Percentiles rank a stretch among this genome's conserved stretches.
Evolutionary conservation across 257 asterid species (phyloP).

Genomic region (Penstemon barbatus): DNA sequence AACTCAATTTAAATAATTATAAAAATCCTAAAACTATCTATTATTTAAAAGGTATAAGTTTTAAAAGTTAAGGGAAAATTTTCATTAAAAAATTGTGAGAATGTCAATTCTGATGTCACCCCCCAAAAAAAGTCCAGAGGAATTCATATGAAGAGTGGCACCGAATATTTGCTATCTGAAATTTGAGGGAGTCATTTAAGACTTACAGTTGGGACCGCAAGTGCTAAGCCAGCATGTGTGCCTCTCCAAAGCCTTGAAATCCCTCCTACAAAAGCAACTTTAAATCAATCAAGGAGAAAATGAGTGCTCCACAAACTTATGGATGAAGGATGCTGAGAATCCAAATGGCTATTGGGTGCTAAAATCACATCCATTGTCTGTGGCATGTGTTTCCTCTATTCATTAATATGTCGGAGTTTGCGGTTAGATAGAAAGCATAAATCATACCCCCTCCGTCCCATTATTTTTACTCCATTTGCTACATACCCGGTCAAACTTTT

Average conservation of each 20-base stretch:
- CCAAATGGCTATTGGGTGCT: background rate
- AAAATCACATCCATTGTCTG: slow-evolving; percentile 8
- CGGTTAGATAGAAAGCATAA: slow-evolving; percentile 11
- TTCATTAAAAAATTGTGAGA: too few species aligned
- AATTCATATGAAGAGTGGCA: background rate
- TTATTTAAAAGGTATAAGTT: too few species aligned
- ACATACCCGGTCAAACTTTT: too few species aligned
- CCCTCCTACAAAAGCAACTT: slow-evolving; percentile 63
- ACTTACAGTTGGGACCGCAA: slow-evolving; percentile 92
- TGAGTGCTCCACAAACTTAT: background rate
- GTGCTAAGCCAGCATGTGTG: slow-evolving; percentile 88
- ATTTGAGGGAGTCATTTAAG: slow-evolving; percentile 17
- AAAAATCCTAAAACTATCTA: too few species aligned
- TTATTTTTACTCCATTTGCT: too few species aligned
- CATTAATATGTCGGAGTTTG: background rate
- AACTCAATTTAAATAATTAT: background rate
- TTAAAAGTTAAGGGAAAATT: too few species aligned
- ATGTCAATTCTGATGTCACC: too few species aligned
- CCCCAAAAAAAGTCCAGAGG: background rate
- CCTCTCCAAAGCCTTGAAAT: slow-evolving; percentile 93
- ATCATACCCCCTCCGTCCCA: too few species aligned
- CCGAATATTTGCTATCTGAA: background rate
- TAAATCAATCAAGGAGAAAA: background rate
- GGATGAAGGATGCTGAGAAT: background rate
- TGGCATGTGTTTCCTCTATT: background rate